Percentiles rank a stretch among this genome's conserved stretches.
Conservation (phyloP, 192 early-diverging fungal genomes). For the Coemansia sp. region DNA sequence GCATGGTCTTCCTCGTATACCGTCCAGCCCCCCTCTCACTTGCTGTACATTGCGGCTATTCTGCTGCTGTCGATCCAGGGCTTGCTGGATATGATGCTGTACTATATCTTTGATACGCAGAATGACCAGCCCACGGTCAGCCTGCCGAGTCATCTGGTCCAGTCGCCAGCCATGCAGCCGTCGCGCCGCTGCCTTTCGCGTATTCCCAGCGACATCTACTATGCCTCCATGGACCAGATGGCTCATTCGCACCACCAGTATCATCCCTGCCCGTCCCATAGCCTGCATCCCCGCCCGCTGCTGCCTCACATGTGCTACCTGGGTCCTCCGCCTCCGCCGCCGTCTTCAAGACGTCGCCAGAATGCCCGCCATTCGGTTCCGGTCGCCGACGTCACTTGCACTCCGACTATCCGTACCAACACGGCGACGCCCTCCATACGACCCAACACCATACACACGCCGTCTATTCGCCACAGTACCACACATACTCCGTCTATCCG, state of each 20-base stretch:
- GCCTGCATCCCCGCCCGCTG: not conserved
- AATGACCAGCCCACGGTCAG: constrained; percentile 24
- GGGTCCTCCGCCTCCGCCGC: not conserved
- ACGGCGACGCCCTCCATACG: no score
- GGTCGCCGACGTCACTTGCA: not conserved
- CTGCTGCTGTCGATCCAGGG: constrained; percentile 42
- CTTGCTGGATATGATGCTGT: constrained; percentile 38
- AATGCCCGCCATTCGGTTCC: constrained; percentile 1
- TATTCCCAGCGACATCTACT: constrained; percentile 1
- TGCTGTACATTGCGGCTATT: constrained; percentile 20
- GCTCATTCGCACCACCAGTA: no score
- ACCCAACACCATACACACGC: constrained; percentile 9
- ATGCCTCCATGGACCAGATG: not conserved
- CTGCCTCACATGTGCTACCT: constrained; percentile 2
- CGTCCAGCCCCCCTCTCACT: not conserved
- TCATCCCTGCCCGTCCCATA: no score
- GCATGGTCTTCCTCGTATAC: constrained; percentile 43
- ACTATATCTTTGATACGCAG: constrained; percentile 47
- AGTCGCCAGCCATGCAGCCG: no score
- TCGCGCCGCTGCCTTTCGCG: not conserved
- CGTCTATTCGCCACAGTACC: constrained; percentile 13
- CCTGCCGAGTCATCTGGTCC: constrained; percentile 13
- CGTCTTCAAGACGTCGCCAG: no score
- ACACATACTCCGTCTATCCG: constrained; percentile 8
- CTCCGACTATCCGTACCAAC: no score